Conservation (phyloP, 179 eudicot species). For the Sideroxylon spinosum region DNA sequence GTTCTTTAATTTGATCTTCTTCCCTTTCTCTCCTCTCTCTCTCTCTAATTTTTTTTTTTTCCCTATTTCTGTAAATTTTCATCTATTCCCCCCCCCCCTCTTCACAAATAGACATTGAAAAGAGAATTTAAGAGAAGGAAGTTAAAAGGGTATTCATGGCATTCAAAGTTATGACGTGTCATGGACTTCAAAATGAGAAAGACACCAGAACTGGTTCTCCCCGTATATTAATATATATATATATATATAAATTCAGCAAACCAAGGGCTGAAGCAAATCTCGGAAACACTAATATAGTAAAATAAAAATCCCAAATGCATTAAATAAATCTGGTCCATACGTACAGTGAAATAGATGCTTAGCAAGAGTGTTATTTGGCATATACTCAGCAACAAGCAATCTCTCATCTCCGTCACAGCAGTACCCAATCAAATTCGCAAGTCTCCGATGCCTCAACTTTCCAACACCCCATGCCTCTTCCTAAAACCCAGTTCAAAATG, state of each 20-base stretch:
- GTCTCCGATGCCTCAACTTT: conserved; percentile 38
- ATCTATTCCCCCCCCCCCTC: too few relatives aligned
- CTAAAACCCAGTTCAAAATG: conserved; percentile 23
- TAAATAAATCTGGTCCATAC: conserved; percentile 1
- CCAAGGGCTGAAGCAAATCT: neutral
- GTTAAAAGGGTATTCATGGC: too few relatives aligned
- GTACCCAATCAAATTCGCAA: conserved; percentile 57
- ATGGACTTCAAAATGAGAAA: too few relatives aligned
- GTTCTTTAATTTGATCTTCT: too few relatives aligned
- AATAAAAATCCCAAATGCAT: neutral
- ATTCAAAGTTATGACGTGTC: too few relatives aligned
- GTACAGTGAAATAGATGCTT: conserved; percentile 64
- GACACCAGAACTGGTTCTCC: too few relatives aligned
- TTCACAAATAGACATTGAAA: too few relatives aligned
- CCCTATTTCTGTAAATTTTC: too few relatives aligned
- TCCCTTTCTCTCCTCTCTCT: too few relatives aligned
- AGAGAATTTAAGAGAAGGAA: too few relatives aligned
- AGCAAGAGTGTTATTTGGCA: conserved; percentile 63
- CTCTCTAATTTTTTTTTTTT: too few relatives aligned
- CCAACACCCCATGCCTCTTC: conserved; percentile 63
- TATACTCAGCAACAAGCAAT: conserved; percentile 59
- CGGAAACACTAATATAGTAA: neutral
- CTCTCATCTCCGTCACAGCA: conserved; percentile 65
- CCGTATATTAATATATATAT: neutral
- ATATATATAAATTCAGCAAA: neutral